phyloP scores from a whole-genome alignment of 495 filamentous ascomycete species.

The Jackrogersella multiformis region DNA sequence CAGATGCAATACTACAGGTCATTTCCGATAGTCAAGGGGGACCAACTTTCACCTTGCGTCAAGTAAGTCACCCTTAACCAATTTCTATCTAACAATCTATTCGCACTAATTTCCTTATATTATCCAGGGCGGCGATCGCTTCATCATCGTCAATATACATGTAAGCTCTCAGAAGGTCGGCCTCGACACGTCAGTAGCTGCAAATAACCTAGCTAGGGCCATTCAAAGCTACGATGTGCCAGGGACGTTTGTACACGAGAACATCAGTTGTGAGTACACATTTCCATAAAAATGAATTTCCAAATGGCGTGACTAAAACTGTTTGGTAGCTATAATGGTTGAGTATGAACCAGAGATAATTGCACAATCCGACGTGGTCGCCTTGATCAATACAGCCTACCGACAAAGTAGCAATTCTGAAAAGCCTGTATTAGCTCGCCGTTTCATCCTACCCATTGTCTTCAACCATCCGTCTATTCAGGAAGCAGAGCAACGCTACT shows the following conservation, averaged over 20 bases:
- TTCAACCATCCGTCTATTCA: conserved; percentile 62
- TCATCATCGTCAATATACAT: conserved; percentile 22
- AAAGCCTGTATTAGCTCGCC: conserved; percentile 10
- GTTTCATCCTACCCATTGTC: conserved; percentile 63
- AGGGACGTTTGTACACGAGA: conserved; percentile 25
- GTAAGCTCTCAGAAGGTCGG: conserved; percentile 13
- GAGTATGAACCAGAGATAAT: conserved; percentile 29
- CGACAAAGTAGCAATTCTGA: conserved; percentile 14
- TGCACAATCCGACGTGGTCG: conserved; percentile 14
- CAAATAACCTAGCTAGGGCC: conserved; percentile 23
- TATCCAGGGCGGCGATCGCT: conserved; percentile 27
- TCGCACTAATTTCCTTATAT: not conserved
- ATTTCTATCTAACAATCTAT: not conserved
- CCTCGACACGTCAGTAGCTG: conserved; percentile 27
- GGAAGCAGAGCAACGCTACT: conserved; percentile 63
- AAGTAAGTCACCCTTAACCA: conserved; percentile 5
- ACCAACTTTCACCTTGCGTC: conserved; percentile 16
- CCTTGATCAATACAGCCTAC: conserved; percentile 8
- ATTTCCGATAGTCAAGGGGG: not conserved
- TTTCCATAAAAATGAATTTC: no score
- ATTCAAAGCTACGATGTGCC: conserved; percentile 3
- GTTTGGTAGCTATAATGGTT: conserved; percentile 15
- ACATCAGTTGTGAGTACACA: conserved; percentile 28
- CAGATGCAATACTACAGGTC: conserved; percentile 23
- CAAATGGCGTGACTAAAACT: not conserved